A percentile compares a stretch with the other conserved stretches of the same genome.
These are phyloP conservation scores for carrot (Daucus carota) DNA, from an alignment of 129 eudicot genomes.

Conservation along the genomic window DH1_v3.0 NC_030384.2:38288001-38288500, in stretches of 20 bases:
- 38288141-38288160: not conserved
- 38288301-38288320: constrained; percentile 46
- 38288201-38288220: not conserved
- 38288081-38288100: not conserved
- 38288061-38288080: not conserved
- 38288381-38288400: constrained; percentile 37
- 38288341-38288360: constrained; percentile 63
- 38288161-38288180: not conserved
- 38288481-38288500: constrained; percentile 91
- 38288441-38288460: not conserved
- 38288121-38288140: not conserved
- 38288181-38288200: not conserved
- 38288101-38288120: not conserved
- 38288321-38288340: constrained; percentile 48
- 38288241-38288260: constrained; percentile 38
- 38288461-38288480: constrained; percentile 13
- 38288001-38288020: not conserved
- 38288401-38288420: constrained; percentile 6
- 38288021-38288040: not conserved
- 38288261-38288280: constrained; percentile 93
- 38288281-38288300: constrained; percentile 91
- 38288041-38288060: not conserved
- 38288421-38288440: not conserved
- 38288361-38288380: constrained; percentile 74
- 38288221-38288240: not conserved